Conservation (phyloP, 2,329 filamentous ascomycete genomes). For the Fusarium mangiferae region DNA sequence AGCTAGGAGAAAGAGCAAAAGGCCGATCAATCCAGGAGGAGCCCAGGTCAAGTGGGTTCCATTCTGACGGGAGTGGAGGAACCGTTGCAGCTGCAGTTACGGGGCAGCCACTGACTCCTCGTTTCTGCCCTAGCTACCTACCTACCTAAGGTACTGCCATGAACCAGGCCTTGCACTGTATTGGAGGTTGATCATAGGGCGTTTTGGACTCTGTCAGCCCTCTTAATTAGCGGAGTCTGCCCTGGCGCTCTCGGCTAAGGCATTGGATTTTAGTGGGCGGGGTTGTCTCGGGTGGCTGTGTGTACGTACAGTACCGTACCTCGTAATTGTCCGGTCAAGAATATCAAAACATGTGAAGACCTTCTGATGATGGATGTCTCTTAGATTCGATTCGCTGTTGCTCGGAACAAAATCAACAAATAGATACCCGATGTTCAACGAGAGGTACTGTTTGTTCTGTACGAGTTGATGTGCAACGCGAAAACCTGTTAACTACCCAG, state of each 20-base stretch:
- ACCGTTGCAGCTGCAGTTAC: slow-evolving; percentile 10
- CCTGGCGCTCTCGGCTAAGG: neutral
- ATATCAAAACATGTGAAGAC: neutral
- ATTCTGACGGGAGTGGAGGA: neutral
- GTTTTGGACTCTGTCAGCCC: slow-evolving; percentile 14
- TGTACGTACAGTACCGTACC: neutral
- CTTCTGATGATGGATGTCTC: no score
- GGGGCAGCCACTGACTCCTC: slow-evolving; percentile 2
- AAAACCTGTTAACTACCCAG: neutral
- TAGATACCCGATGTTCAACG: neutral
- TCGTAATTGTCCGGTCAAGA: neutral
- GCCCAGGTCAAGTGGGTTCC: neutral
- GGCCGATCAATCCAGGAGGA: neutral
- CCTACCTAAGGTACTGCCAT: neutral
- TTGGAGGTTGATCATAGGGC: neutral
- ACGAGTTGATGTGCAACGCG: neutral
- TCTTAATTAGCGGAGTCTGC: slow-evolving; percentile 2
- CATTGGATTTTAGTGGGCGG: neutral
- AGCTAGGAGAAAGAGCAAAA: slow-evolving; percentile 20
- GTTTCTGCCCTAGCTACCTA: neutral
- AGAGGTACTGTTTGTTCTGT: neutral
- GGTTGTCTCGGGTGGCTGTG: neutral
- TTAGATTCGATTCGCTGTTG: neutral
- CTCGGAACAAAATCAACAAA: neutral
- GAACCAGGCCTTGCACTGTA: neutral